Conservation (phyloP, 805 yeast species). For the Schizosaccharomyces pombe region DNA sequence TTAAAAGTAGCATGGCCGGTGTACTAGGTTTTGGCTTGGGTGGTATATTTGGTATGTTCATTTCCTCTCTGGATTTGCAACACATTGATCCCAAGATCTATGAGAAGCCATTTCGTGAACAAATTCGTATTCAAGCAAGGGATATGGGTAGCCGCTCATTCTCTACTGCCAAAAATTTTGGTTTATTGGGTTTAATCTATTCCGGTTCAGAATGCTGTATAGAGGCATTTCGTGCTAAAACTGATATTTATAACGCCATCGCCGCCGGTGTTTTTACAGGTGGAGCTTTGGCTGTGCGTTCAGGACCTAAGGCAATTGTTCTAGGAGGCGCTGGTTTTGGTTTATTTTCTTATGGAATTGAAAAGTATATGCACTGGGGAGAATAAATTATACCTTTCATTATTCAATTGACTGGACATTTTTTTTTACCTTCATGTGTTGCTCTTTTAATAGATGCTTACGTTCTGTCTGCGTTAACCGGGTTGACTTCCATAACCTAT, state of each 20-base stretch:
- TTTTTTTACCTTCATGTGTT: no score
- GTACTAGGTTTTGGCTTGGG: constrained; percentile 87
- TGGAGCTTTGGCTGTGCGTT: constrained; percentile 74
- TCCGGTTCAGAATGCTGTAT: constrained; percentile 81
- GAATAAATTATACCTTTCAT: no score
- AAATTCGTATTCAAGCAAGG: constrained; percentile 66
- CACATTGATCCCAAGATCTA: neutral
- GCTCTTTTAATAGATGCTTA: no score
- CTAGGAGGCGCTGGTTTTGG: constrained; percentile 96
- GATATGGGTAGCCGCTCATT: constrained; percentile 86
- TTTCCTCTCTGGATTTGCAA: constrained; percentile 19
- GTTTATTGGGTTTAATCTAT: constrained; percentile 73
- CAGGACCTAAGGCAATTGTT: constrained; percentile 81
- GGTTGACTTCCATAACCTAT: no score
- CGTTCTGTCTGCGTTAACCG: no score
- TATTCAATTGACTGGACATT: no score
- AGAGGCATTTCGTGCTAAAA: constrained; percentile 64
- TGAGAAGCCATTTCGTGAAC: constrained; percentile 55
- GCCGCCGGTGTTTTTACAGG: constrained; percentile 93
- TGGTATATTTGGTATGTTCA: constrained; percentile 82
- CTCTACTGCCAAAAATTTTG: constrained; percentile 79
- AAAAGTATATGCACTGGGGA: constrained; percentile 3
- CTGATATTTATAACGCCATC: constrained; percentile 76
- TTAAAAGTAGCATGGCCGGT: constrained; percentile 71
- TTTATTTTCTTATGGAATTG: constrained; percentile 61